Conservation (phyloP, 345 rosid genomes). For the Salix exigua region DNA sequence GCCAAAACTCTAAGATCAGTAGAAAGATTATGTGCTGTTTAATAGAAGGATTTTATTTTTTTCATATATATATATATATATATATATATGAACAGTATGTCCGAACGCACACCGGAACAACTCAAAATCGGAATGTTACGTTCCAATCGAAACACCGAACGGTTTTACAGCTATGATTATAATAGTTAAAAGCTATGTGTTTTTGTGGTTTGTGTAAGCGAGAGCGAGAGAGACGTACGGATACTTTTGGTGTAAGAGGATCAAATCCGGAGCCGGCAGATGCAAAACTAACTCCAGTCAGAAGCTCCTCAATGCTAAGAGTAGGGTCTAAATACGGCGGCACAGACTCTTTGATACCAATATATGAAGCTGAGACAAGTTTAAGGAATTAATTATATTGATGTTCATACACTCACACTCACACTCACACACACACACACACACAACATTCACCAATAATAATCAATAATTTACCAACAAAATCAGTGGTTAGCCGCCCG, state of each 20-base stretch:
- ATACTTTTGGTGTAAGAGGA: constrained; percentile 59
- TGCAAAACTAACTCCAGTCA: constrained; percentile 84
- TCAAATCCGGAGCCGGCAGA: constrained; percentile 86
- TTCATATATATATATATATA: no score
- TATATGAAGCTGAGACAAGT: constrained; percentile 48
- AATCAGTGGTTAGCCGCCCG: constrained; percentile 68
- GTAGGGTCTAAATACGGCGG: constrained; percentile 75
- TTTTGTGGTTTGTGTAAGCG: neutral
- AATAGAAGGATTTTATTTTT: no score
- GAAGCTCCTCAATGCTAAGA: constrained; percentile 54
- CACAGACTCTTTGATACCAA: constrained; percentile 61
- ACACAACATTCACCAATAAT: no score
- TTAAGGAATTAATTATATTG: neutral
- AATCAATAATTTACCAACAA: constrained; percentile 39
- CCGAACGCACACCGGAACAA: no score
- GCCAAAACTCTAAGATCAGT: constrained; percentile 34
- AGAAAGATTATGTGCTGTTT: constrained; percentile 48
- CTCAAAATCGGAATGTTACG: no score
- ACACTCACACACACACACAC: no score
- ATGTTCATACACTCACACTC: no score
- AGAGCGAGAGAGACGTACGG: constrained; percentile 32
- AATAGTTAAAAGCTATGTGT: no score
- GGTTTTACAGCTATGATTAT: no score
- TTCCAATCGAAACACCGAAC: no score
- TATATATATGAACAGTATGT: no score